Base-by-base conservation (phyloP, 257 asterid species). In the Plantago major region DNA sequence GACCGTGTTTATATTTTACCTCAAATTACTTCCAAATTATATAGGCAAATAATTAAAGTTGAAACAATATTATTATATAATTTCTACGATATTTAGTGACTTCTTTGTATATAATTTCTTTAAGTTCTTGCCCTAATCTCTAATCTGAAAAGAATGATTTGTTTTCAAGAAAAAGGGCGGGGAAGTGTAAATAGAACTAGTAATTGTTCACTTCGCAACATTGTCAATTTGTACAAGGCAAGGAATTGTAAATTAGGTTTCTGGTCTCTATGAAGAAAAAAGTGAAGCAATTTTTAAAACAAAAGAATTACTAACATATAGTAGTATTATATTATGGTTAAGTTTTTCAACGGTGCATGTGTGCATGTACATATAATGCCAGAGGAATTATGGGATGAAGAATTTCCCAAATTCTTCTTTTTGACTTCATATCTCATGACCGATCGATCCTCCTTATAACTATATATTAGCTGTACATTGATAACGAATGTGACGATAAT, bases 331-430 rank as follows among this genome's bases (percentile, higher is more conserved):
- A 33, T 33, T 33, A 33, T 33, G 40, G 40, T 4, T 33, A 33
- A 33, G 40, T 33, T 33, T 58, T 67, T 38, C 53, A 67, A 67
- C 66, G 13, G 42, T 16, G 65, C 63, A 58, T 66, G 71, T 56
- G 58, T 62, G 66, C 57, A 62, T 42, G 12, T 47, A 26, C 17
- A 48, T 14, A 19, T 30, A 42, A 55, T 28, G 26, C 17, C 15
- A 46, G 44, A 10, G 38, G 67, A 47, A 30, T 67, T 42, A 59
- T 59, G 66, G 67, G 67, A 71, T 70, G 62, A 16, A 52, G 45
- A 61, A 55, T 54, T 54, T 60, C 68, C 55, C 58, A 68, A 64
- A 60, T 72, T 62, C 72, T 68, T 50, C n/a, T 69, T 61, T 76
- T 66, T 33, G 78, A 76, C 76, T 71, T 55, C 46, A 55, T 55